Percentiles rank a stretch among this genome's conserved stretches.
Conservation (phyloP, 805 yeast species). For the Myxozyma vanderwaltii region DNA sequence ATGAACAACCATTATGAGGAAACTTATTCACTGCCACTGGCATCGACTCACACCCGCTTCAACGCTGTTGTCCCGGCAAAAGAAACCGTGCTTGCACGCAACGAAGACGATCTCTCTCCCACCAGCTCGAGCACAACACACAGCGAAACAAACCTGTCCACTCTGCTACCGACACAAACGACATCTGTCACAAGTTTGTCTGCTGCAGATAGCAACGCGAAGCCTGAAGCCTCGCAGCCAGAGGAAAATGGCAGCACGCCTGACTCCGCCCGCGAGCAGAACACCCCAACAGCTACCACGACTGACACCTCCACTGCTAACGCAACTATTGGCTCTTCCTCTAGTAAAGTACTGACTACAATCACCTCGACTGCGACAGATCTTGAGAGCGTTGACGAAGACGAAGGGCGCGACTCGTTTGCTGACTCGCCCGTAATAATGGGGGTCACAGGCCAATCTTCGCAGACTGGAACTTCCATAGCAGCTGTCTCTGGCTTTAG, state of each 20-base stretch:
- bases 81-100: not conserved
- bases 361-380: not conserved
- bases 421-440: not conserved
- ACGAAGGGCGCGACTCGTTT: slow-evolving; percentile 3
- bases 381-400: not conserved
- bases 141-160: not conserved
- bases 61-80: not conserved
- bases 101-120: not conserved
- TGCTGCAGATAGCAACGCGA: not conserved
- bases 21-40: not conserved
- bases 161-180: not conserved
- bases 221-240: not conserved
- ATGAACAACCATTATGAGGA: not conserved
- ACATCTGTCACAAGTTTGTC: not conserved
- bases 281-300: not conserved
- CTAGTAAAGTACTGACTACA: not conserved
- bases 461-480: not conserved
- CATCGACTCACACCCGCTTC: not conserved
- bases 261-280: not conserved
- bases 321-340: not conserved
- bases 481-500: not conserved
- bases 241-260: not conserved
- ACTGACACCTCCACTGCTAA: not conserved
- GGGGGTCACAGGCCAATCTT: not conserved
- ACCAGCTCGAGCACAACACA: not conserved